phyloP scores from a whole-genome alignment of 257 asterid genomes.

The Anisodus tanguticus region DNA sequence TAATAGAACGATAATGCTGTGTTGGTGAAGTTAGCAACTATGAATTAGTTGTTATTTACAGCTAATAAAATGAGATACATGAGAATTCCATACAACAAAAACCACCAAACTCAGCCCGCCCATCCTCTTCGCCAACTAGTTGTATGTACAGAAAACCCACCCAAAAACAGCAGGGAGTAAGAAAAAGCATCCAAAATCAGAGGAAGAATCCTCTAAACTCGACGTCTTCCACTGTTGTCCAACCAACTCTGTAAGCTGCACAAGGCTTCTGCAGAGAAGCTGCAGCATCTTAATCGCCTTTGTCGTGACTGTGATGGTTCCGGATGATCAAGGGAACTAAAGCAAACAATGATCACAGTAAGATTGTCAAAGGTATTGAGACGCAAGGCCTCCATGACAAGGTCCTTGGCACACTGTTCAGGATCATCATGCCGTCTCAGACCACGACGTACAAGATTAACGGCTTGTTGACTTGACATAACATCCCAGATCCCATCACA shows the following conservation, averaged over 20 bases:
- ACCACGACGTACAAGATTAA: conserved; percentile 68
- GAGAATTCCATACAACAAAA: conserved; percentile 24
- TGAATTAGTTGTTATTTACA: conserved; percentile 20
- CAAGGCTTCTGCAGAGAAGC: conserved; percentile 78
- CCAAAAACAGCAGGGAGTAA: conserved; percentile 25
- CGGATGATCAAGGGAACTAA: conserved; percentile 50
- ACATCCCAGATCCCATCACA: conserved; percentile 92
- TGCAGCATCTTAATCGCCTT: conserved; percentile 58
- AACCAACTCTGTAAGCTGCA: conserved; percentile 60
- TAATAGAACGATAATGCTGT: not conserved
- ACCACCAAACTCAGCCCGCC: not conserved
- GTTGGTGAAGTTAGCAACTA: not conserved
- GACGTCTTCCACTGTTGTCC: conserved; percentile 50
- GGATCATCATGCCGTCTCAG: conserved; percentile 75
- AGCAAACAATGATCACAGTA: conserved; percentile 68
- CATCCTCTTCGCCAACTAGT: conserved; percentile 46
- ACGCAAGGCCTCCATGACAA: conserved; percentile 78
- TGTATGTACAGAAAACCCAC: conserved; percentile 40
- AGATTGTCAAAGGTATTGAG: conserved; percentile 74
- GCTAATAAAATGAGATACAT: conserved; percentile 22
- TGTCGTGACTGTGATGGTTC: conserved; percentile 44
- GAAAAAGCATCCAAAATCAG: conserved; percentile 22
- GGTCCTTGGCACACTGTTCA: conserved; percentile 80
- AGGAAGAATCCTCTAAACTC: conserved; percentile 27
- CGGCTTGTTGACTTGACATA: conserved; percentile 79